phyloP scores from a whole-genome alignment of 2,329 filamentous ascomycete species.

The Penicillium hesseltinei region DNA sequence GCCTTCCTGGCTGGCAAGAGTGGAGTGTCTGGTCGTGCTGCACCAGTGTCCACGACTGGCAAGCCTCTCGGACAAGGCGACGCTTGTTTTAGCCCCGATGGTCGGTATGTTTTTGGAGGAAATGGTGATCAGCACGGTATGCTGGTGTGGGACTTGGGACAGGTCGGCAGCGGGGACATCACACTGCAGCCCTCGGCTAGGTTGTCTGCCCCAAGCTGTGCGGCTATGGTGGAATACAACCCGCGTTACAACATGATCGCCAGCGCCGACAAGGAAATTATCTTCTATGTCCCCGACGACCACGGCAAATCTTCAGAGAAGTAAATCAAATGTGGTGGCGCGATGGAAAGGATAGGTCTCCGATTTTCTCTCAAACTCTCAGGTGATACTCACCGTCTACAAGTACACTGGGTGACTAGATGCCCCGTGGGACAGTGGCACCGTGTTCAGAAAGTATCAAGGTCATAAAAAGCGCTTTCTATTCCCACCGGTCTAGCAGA shows the following conservation, averaged over 20 bases:
- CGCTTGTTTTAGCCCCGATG: constrained; percentile 85
- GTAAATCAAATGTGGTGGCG: constrained; percentile 17
- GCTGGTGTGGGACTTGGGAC: constrained; percentile 80
- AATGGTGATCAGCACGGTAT: constrained; percentile 66
- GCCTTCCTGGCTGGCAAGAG: constrained; percentile 62
- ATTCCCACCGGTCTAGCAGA: background rate
- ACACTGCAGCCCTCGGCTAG: constrained; percentile 40
- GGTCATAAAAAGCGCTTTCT: background rate
- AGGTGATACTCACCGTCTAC: no score
- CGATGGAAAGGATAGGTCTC: background rate
- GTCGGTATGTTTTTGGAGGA: constrained; percentile 84
- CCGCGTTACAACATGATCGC: constrained; percentile 89
- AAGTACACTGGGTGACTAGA: background rate
- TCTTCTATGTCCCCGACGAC: constrained; percentile 75
- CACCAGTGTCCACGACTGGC: constrained; percentile 53
- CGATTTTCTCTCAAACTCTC: background rate
- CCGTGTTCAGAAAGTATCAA: background rate
- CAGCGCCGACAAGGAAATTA: constrained; percentile 78
- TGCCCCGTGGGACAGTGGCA: background rate
- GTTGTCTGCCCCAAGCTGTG: constrained; percentile 54
- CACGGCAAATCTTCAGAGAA: constrained; percentile 34
- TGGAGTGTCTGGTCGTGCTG: constrained; percentile 49
- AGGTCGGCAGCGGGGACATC: constrained; percentile 56
- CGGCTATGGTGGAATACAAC: constrained; percentile 80
- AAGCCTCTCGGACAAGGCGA: constrained; percentile 63